phyloP scores from a whole-genome alignment of 2,329 filamentous ascomycete genomes.

The Didymosphaeria variabile region DNA sequence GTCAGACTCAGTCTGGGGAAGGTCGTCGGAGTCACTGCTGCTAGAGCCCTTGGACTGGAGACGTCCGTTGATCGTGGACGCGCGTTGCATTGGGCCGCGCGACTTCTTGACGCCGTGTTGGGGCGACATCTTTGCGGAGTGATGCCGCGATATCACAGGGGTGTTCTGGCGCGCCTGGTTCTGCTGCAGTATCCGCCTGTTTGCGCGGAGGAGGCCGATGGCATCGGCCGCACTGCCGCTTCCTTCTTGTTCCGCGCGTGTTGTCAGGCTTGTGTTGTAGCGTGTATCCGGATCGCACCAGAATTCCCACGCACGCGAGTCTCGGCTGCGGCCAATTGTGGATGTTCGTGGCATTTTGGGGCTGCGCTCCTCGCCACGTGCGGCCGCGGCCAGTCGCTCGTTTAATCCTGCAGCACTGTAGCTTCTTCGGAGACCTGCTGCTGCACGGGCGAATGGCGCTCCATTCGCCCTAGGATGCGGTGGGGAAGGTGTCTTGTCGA shows the following conservation, averaged over 20 bases:
- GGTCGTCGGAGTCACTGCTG: constrained; percentile 56
- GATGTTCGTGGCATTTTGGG: constrained; percentile 59
- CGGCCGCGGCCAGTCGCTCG: constrained; percentile 43
- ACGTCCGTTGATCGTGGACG: constrained; percentile 46
- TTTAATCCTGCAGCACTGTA: constrained; percentile 68
- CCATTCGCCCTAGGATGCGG: constrained; percentile 62
- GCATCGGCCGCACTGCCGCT: constrained; percentile 82
- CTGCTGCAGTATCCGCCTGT: constrained; percentile 59
- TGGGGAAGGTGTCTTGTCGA: constrained; percentile 75
- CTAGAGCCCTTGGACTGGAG: constrained; percentile 39
- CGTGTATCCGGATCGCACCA: constrained; percentile 83
- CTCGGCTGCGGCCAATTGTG: constrained; percentile 77
- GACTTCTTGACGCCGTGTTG: constrained; percentile 49
- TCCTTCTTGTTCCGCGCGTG: constrained; percentile 81
- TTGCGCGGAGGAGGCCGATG: constrained; percentile 81
- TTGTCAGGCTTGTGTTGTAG: constrained; percentile 73
- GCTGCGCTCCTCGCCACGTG: constrained; percentile 37
- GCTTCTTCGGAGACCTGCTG: constrained; percentile 72
- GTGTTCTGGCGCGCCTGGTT: constrained; percentile 74
- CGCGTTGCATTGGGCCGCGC: constrained; percentile 44
- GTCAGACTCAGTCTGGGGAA: constrained; percentile 77
- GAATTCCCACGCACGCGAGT: constrained; percentile 90
- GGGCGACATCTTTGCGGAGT: constrained; percentile 39
- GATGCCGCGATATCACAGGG: constrained; percentile 42
- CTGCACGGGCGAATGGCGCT: constrained; percentile 46